A percentile compares a stretch with the other conserved stretches of the same genome.
These are phyloP conservation scores for Podaxis sp. DNA, from an alignment of 768 basidiomycete species.

Conservation along the genomic window DNA sequence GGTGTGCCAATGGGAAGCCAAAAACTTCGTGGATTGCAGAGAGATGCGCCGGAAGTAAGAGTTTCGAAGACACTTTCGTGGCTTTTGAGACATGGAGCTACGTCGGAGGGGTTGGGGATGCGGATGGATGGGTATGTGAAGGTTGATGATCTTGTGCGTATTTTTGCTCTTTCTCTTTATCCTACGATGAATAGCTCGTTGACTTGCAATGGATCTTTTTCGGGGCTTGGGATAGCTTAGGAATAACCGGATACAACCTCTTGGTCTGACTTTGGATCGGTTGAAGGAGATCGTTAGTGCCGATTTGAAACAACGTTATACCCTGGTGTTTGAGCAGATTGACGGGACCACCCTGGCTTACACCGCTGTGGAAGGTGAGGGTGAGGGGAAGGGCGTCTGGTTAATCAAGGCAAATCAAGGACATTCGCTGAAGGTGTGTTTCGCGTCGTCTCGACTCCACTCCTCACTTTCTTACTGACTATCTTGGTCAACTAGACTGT, in stretches of 20 bases:
- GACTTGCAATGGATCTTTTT: neutral
- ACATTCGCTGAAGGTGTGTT: conserved; percentile 73
- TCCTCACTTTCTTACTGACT: neutral
- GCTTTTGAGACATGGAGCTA: conserved; percentile 82
- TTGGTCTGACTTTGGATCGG: conserved; percentile 50
- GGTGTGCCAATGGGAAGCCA: conserved; percentile 1
- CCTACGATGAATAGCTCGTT: neutral
- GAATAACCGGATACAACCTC: conserved; percentile 57
- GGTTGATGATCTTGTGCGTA: conserved; percentile 79
- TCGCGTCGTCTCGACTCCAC: neutral
- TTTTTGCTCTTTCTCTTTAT: neutral
- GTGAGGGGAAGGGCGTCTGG: conserved; percentile 47
- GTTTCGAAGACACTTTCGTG: conserved; percentile 88
- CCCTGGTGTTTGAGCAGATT: conserved; percentile 50
- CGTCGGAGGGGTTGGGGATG: conserved; percentile 71
- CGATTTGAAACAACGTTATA: conserved; percentile 69
- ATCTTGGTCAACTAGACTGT: conserved; percentile 47
- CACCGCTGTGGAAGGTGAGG: conserved; percentile 20
- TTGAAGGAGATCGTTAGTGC: conserved; percentile 64
- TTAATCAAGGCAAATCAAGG: conserved; percentile 93
- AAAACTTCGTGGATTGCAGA: conserved; percentile 59
- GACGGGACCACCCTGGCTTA: conserved; percentile 16
- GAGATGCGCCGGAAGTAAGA: conserved; percentile 66
- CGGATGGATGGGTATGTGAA: conserved; percentile 84
- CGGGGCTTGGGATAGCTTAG: neutral